phyloP scores from a whole-genome alignment of 345 rosid species.

The Eucalyptus cloeziana region DNA sequence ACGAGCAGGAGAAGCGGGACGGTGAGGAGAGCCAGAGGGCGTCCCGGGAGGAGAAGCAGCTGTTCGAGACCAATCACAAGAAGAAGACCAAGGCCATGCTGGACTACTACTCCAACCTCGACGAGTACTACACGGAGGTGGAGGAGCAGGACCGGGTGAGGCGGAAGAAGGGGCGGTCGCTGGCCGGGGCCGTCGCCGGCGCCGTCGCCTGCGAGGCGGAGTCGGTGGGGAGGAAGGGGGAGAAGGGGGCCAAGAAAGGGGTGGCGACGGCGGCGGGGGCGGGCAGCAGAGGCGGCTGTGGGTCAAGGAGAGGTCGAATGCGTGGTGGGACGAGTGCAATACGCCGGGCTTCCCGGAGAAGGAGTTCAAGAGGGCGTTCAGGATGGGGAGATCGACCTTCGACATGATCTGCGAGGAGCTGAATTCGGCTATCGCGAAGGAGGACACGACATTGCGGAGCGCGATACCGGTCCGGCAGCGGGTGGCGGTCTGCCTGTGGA shows the following conservation, averaged over 20 bases:
- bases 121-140: constrained; percentile 19
- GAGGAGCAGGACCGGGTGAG: constrained; percentile 25
- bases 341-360: constrained; percentile 63
- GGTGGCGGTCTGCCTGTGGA: constrained; percentile 91
- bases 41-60: constrained; percentile 21
- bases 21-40: constrained; percentile 18
- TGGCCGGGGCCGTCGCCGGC: constrained; percentile 18
- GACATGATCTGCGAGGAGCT: constrained; percentile 76
- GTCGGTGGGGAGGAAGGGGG: not conserved
- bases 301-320: constrained; percentile 78
- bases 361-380: constrained; percentile 68
- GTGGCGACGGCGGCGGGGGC: constrained; percentile 1
- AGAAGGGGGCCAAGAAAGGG: constrained; percentile 1
- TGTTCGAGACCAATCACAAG: constrained; percentile 28
- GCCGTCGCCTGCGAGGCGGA: constrained; percentile 4
- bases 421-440: constrained; percentile 70
- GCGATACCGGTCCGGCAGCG: constrained; percentile 92
- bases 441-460: constrained; percentile 72
- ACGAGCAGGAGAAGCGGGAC: constrained; percentile 32
- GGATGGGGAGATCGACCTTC: constrained; percentile 78
- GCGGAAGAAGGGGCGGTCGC: constrained; percentile 46
- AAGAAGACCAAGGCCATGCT: constrained; percentile 12
- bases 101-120: constrained; percentile 19
- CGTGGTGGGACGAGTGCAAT: constrained; percentile 96
- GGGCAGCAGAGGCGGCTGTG: constrained; percentile 73